Evolutionary conservation across 345 rosid genomes (phyloP), one percentile per base, ranked within the genome.

Genomic region (Angophora floribunda): DNA sequence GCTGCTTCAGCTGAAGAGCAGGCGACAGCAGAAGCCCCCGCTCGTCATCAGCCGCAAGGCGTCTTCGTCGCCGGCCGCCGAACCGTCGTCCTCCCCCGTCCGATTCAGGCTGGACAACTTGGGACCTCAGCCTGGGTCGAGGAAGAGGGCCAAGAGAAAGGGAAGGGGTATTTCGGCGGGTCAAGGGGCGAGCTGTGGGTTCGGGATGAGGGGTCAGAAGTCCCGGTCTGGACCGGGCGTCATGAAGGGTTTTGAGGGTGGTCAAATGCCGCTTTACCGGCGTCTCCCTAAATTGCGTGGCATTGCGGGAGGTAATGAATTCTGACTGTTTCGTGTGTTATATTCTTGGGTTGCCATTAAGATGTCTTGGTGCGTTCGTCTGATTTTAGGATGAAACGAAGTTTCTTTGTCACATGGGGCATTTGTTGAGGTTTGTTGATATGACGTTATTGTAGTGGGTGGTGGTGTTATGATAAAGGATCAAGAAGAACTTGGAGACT

Each of bases 191-290:
- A 97, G 99, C 88, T 96, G 99, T 86, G 99, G 99, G 87, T 96
- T 96, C 86, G 99, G 99, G 15, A 96, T 96, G 99, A 94, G 98
- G 91, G 99, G 99, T n/a, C 99, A 97, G 94, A 97, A 97, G 86
- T 98, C 99, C 22, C 91, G 98, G 86, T 95, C 99, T 0, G 99
- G 99, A 88, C 99, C 97, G 22, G 99, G 99, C 28, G 94, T 96
- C 61, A 93, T 93, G 90, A 95, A 91, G 92, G 99, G 99, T 0
- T 98, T 98, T 50, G 99, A 98, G 91, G 99, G 99, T n/a, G 99
- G 99, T 2, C 98, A 96, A 91, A 98, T 96, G 91, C 97, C 99
- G 24, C 98, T 98, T 26, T 97, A 96, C 88, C 94, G 99, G 51
- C 97, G 99, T 26, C 88, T 98, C 84, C 99, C 99, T 1, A 98